phyloP scores from a whole-genome alignment of 2,329 filamentous ascomycete genomes.

The Aureobasidium subglaciale region DNA sequence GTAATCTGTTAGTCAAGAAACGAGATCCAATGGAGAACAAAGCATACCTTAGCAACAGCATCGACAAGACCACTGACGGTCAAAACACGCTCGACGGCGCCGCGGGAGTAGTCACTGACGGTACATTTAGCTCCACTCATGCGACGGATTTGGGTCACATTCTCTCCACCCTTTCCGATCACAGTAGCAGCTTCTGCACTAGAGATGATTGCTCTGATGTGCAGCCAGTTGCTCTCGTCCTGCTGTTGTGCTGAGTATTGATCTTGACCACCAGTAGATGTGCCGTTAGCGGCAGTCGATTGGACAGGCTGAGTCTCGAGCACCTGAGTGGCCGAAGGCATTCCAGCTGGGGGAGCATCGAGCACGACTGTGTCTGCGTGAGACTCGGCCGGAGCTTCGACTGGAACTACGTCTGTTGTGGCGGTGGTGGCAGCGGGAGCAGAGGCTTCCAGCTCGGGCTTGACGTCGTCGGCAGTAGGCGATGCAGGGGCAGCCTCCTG shows the following conservation, averaged over 20 bases:
- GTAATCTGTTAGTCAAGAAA: slow-evolving; percentile 24
- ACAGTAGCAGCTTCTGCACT: slow-evolving; percentile 96
- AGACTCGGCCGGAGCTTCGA: slow-evolving; percentile 47
- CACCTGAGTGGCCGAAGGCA: slow-evolving; percentile 28
- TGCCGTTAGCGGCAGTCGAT: slow-evolving; percentile 48
- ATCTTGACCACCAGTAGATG: slow-evolving; percentile 42
- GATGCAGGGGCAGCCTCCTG: slow-evolving; percentile 26
- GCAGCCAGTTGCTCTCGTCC: slow-evolving; percentile 94
- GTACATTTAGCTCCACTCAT: slow-evolving; percentile 97
- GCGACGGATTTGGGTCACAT: slow-evolving; percentile 92
- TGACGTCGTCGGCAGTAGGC: slow-evolving; percentile 11
- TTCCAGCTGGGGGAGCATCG: slow-evolving; percentile 54
- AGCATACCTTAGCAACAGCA: slow-evolving; percentile 82
- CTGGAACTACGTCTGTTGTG: slow-evolving; percentile 19
- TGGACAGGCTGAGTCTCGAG: slow-evolving; percentile 53
- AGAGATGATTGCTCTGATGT: slow-evolving; percentile 93
- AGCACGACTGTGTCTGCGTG: slow-evolving; percentile 64
- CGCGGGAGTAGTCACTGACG: slow-evolving; percentile 95
- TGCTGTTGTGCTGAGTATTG: slow-evolving; percentile 42
- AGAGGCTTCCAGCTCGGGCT: slow-evolving; percentile 33
- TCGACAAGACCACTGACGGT: slow-evolving; percentile 96
- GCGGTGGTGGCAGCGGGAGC: slow-evolving; percentile 38
- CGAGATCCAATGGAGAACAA: neutral
- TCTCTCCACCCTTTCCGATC: slow-evolving; percentile 97
- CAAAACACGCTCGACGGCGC: slow-evolving; percentile 92